Evolutionary conservation across 495 filamentous ascomycete species (phyloP).

Genomic region (Talaromyces ruber): DNA sequence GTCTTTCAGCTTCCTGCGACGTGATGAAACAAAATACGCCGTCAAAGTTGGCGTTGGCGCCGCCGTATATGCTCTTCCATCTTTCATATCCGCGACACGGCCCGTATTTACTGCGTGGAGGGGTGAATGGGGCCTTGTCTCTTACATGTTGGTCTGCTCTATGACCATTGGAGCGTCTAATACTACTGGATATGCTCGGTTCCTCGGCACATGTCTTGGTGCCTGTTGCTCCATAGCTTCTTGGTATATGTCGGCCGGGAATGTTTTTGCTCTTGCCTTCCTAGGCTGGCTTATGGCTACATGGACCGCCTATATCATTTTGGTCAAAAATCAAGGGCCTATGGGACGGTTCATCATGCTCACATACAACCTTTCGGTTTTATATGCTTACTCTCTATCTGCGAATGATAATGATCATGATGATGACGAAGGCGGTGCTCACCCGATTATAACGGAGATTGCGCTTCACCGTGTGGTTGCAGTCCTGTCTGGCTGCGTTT

Average conservation of each 20-base stretch:
- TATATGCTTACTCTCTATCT: slow-evolving; percentile 88
- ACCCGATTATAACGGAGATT: slow-evolving; percentile 81
- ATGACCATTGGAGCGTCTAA: slow-evolving; percentile 97
- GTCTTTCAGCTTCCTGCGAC: slow-evolving; percentile 47
- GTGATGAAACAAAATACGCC: slow-evolving; percentile 69
- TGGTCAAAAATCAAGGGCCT: slow-evolving; percentile 75
- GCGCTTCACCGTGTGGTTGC: slow-evolving; percentile 84
- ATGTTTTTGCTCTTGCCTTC: slow-evolving; percentile 62
- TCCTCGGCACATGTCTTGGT: slow-evolving; percentile 81
- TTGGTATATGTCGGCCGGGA: slow-evolving; percentile 67
- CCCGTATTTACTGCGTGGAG: slow-evolving; percentile 82
- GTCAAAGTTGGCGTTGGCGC: slow-evolving; percentile 90
- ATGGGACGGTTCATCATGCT: slow-evolving; percentile 89
- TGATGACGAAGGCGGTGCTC: slow-evolving; percentile 71
- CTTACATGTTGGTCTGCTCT: slow-evolving; percentile 96
- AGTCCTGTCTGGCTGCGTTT: slow-evolving; percentile 78
- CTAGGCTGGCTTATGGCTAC: slow-evolving; percentile 74
- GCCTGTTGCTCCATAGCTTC: slow-evolving; percentile 64
- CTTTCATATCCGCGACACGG: slow-evolving; percentile 70
- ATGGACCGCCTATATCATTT: slow-evolving; percentile 80
- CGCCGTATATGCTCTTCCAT: slow-evolving; percentile 73
- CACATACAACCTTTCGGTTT: slow-evolving; percentile 92
- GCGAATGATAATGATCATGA: slow-evolving; percentile 64
- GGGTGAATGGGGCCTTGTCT: slow-evolving; percentile 93
- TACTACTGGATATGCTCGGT: slow-evolving; percentile 77